phyloP scores from a whole-genome alignment of 1,284 basidiomycete genomes.

The Cryptococcus neoformans region DNA sequence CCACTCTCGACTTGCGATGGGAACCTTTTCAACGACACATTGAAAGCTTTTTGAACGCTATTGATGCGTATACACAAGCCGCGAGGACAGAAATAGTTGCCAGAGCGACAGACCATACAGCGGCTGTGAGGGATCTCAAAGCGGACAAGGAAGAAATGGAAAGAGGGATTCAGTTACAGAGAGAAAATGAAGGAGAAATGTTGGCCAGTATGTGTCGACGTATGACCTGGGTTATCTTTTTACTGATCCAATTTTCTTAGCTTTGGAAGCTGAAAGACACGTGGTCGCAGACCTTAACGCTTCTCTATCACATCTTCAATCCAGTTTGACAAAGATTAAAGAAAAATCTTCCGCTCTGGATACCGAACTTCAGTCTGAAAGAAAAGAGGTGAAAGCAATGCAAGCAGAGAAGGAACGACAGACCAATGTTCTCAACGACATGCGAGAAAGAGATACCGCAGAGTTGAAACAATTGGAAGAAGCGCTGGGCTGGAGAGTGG shows the following conservation, averaged over 20 bases:
- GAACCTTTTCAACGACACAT: constrained; percentile 35
- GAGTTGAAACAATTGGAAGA: constrained; percentile 62
- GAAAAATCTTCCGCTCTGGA: constrained; percentile 36
- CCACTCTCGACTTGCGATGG: constrained; percentile 36
- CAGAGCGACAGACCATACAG: constrained; percentile 29
- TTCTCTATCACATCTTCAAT: constrained; percentile 30
- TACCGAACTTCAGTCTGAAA: constrained; percentile 26
- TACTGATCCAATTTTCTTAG: constrained; percentile 7
- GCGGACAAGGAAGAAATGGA: constrained; percentile 40
- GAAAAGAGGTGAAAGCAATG: constrained; percentile 26
- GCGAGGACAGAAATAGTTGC: constrained; percentile 40
- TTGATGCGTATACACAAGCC: constrained; percentile 36
- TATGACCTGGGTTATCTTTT: neutral
- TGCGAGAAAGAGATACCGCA: constrained; percentile 58
- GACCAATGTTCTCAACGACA: constrained; percentile 58
- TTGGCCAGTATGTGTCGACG: constrained; percentile 32
- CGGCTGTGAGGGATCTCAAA: constrained; percentile 28
- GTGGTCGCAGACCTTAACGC: constrained; percentile 30
- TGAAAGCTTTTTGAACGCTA: constrained; percentile 37
- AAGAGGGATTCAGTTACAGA: constrained; percentile 37
- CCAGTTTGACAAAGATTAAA: constrained; percentile 32
- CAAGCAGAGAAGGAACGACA: constrained; percentile 65
- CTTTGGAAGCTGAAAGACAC: constrained; percentile 40
- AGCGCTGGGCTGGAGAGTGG: constrained; percentile 62
- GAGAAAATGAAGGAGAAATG: constrained; percentile 43